These are phyloP conservation scores for Simplicillium aogashimaense DNA, from an alignment of 2,329 filamentous ascomycete genomes.

Conservation along the genomic window DNA sequence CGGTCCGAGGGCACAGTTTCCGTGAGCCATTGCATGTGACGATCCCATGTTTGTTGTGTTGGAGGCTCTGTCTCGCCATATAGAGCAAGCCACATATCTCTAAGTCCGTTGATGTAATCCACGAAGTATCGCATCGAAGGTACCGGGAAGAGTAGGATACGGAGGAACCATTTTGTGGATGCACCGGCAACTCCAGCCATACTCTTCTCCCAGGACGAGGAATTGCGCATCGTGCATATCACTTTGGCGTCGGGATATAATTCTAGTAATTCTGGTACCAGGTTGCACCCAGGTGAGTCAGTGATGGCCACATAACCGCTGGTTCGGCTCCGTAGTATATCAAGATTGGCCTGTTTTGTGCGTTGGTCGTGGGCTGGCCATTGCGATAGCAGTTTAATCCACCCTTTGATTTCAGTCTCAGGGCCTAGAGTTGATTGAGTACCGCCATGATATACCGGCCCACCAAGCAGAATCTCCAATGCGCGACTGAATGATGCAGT, in stretches of 20 bases:
- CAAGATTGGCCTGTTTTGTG: constrained; percentile 1
- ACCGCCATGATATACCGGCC: constrained; percentile 13
- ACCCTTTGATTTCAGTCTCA: constrained; percentile 8
- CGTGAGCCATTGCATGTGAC: constrained; percentile 4
- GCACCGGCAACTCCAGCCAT: constrained; percentile 6
- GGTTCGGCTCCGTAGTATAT: background rate
- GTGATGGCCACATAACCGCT: constrained; percentile 3
- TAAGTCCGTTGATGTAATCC: constrained; percentile 6
- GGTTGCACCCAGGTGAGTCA: background rate
- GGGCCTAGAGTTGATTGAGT: constrained; percentile 11
- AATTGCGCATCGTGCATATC: constrained; percentile 11
- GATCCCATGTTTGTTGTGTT: background rate
- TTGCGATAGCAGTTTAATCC: constrained; percentile 1
- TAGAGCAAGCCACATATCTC: constrained; percentile 2
- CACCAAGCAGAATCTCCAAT: constrained; percentile 14
- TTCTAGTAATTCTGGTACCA: constrained; percentile 2
- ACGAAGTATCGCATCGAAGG: constrained; percentile 10
- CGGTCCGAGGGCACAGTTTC: constrained; percentile 13
- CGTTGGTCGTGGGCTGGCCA: background rate
- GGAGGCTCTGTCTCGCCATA: constrained; percentile 2
- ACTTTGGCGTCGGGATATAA: constrained; percentile 12
- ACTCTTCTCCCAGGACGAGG: constrained; percentile 10
- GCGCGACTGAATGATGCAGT: constrained; percentile 14
- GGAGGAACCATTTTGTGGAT: constrained; percentile 8
- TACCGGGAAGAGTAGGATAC: constrained; percentile 9